A percentile compares a stretch with the other conserved stretches of the same genome.
phyloP scores from a whole-genome alignment of 2,329 filamentous ascomycete genomes.

The Fusarium sp. region DNA sequence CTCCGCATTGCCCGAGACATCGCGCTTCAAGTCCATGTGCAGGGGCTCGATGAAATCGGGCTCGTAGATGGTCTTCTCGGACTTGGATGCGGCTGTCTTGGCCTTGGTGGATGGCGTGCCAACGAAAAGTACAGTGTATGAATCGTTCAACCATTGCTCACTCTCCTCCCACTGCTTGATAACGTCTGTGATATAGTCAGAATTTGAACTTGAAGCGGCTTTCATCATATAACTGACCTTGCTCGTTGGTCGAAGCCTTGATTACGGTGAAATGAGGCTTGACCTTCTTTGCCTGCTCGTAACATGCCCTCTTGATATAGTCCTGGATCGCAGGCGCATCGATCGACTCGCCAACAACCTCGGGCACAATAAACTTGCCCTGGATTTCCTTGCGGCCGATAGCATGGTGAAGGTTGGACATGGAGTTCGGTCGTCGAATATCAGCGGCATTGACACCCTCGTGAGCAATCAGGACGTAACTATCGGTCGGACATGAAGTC shows the following conservation, averaged over 20 bases:
- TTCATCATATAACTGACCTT: constrained; percentile 51
- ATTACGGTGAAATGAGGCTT: constrained; percentile 53
- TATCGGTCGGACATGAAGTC: constrained; percentile 72
- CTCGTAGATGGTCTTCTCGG: constrained; percentile 65
- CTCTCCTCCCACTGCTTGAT: constrained; percentile 10
- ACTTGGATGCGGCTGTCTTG: constrained; percentile 4
- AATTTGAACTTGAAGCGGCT: not conserved
- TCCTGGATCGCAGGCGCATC: constrained; percentile 51
- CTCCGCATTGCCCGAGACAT: constrained; percentile 45
- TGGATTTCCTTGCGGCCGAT: constrained; percentile 47
- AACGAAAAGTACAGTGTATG: constrained; percentile 80
- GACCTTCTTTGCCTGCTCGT: constrained; percentile 47
- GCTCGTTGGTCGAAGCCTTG: constrained; percentile 50
- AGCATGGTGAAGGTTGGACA: constrained; percentile 60
- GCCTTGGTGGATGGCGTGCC: constrained; percentile 60
- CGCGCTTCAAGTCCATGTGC: constrained; percentile 79
- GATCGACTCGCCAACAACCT: constrained; percentile 62
- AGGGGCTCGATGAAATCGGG: constrained; percentile 68
- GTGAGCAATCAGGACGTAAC: constrained; percentile 82
- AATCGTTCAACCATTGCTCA: constrained; percentile 43
- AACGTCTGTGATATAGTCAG: constrained; percentile 15
- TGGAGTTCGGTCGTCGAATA: constrained; percentile 61
- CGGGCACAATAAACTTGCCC: constrained; percentile 59
- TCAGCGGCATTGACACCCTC: constrained; percentile 76
- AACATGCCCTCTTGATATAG: constrained; percentile 58